phyloP scores from a whole-genome alignment of 2,329 filamentous ascomycete genomes.

The Ramichloridium luteum region DNA sequence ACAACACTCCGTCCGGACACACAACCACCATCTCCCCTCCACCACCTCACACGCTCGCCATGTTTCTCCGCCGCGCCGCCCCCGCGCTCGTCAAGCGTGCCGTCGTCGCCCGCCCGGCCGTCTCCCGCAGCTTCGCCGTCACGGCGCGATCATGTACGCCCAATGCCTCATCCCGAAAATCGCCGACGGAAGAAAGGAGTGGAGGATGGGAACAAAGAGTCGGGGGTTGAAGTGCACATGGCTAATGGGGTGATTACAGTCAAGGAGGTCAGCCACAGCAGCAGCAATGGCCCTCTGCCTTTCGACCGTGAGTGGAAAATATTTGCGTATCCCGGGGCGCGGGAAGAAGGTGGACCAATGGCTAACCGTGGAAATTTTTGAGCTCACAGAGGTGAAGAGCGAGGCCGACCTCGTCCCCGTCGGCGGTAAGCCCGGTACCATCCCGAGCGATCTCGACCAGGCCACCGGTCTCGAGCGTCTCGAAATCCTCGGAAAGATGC shows the following conservation, averaged over 20 bases:
- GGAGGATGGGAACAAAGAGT: not conserved
- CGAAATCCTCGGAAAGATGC: slow-evolving; percentile 98
- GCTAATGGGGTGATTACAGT: not conserved
- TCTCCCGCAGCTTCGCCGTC: slow-evolving; percentile 35
- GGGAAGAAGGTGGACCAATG: not conserved
- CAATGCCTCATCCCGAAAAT: slow-evolving; percentile 9
- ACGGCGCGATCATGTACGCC: slow-evolving; percentile 36
- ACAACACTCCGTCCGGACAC: not conserved
- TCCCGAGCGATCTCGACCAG: slow-evolving; percentile 92
- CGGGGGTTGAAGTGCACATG: not conserved
- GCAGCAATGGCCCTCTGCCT: not conserved
- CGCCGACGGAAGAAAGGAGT: slow-evolving; percentile 7
- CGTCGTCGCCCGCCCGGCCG: slow-evolving; percentile 27
- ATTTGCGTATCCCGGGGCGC: too few species aligned
- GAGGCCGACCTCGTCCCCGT: slow-evolving; percentile 75
- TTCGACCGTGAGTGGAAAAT: not conserved
- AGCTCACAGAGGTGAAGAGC: slow-evolving; percentile 63
- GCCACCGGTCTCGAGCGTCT: slow-evolving; percentile 95
- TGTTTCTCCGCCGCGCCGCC: slow-evolving; percentile 39
- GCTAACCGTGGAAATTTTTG: not conserved
- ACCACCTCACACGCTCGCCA: slow-evolving; percentile 12
- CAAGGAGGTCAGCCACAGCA: not conserved
- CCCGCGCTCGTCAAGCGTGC: slow-evolving; percentile 35
- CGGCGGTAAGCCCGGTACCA: slow-evolving; percentile 67
- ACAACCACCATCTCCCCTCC: slow-evolving; percentile 3